Evolutionary conservation across 176 grass and related monocot genomes (phyloP).

Genomic region (Canna indica): DNA sequence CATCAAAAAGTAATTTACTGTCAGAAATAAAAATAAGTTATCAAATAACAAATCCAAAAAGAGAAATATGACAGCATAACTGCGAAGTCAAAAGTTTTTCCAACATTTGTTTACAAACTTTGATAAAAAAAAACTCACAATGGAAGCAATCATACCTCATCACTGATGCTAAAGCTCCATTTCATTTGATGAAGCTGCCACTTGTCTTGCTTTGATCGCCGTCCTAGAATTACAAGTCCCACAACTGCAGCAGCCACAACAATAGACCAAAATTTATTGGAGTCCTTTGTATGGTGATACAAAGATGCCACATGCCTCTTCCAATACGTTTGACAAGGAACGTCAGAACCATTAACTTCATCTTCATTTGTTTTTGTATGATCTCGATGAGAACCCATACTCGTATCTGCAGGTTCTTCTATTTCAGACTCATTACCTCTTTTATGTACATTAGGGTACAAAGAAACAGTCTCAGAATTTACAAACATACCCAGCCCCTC

Average conservation of each 20-base stretch:
- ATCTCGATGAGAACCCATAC: not conserved
- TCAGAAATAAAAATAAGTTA: not conserved
- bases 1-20: not conserved
- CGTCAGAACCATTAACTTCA: constrained; percentile 21
- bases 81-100: not conserved
- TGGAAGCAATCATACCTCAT: constrained; percentile 39
- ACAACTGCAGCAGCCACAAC: constrained; percentile 48
- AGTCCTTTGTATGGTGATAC: constrained; percentile 50
- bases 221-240: constrained; percentile 53
- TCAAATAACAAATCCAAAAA: not conserved
- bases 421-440: constrained; percentile 6
- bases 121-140: not conserved
- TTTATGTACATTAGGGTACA: constrained; percentile 18
- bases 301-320: constrained; percentile 42
- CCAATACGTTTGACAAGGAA: constrained; percentile 36
- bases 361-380: constrained; percentile 19
- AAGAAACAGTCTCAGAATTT: constrained; percentile 15
- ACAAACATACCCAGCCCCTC: constrained; percentile 13
- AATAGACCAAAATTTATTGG: constrained; percentile 59
- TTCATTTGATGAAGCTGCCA: constrained; percentile 35
- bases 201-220: constrained; percentile 44
- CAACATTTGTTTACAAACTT: not conserved
- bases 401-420: constrained; percentile 12
- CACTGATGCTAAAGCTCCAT: constrained; percentile 26
- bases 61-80: not conserved